A percentile compares a stretch with the other conserved stretches of the same genome.
These are phyloP conservation scores for Tricholoma sp. DNA, from an alignment of 768 basidiomycete genomes.

Conservation along the genomic window DNA sequence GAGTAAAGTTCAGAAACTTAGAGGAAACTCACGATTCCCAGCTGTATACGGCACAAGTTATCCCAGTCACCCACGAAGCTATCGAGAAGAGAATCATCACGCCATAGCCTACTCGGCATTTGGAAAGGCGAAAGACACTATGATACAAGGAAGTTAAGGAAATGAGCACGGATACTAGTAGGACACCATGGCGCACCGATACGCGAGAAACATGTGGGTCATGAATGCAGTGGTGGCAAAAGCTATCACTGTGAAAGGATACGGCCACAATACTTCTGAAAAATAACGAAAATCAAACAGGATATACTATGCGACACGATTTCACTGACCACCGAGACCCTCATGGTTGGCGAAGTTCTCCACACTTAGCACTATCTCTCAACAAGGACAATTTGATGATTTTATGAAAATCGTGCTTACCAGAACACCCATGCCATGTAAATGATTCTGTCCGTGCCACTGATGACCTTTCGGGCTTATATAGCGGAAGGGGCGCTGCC, in stretches of 20 bases:
- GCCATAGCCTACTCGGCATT: not conserved
- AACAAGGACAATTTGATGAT: not conserved
- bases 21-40: conserved; percentile 4
- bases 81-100: conserved; percentile 1
- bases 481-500: not conserved
- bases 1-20: not conserved
- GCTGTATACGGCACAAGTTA: conserved; percentile 2
- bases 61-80: not conserved
- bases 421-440: conserved; percentile 12
- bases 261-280: conserved; percentile 9
- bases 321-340: conserved; percentile 12
- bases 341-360: conserved; percentile 14
- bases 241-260: conserved; percentile 9
- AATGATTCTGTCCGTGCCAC: conserved; percentile 5
- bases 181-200: conserved; percentile 9
- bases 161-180: not conserved
- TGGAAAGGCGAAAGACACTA: conserved; percentile 11
- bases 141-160: not conserved
- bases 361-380: conserved; percentile 9
- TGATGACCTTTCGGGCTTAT: not conserved
- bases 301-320: not conserved
- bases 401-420: not conserved
- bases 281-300: not conserved
- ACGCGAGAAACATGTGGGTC: conserved; percentile 13
- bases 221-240: conserved; percentile 13